Base-by-base conservation (phyloP, 1,284 basidiomycete genomes). In the Leucoagaricus sp. region DNA sequence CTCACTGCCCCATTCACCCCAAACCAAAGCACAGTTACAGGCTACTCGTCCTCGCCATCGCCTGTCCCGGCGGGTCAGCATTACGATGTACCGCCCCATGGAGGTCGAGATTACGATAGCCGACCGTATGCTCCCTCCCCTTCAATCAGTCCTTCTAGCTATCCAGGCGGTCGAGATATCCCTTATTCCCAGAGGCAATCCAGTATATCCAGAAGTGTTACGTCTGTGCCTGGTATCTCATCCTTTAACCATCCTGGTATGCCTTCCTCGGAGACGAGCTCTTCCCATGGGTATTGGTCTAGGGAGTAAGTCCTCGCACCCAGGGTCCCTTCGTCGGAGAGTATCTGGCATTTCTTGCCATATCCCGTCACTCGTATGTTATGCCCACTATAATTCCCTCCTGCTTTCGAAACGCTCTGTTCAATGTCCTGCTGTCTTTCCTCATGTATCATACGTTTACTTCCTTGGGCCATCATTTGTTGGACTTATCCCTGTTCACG, bases 111-210 rank as follows among this genome's bases (percentile, higher is more conserved):
- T 0, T 63, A 59, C 25, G 58, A 62, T 25, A 54, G 50, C 40
- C 57, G 59, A 6, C 49, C 55, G 5, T 57, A 60, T 49, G 58
- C 59, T 6, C 45, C 62, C n/a, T 58, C 64, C 2, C 58, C 61
- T 26, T 58, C 60, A 19, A 57, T 46, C 51, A 60, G 55, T 34
- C 49, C 60, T 47, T 17, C 55, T 23, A 57, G 49, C 15, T 57
- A 57, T 17, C 42, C 55, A 9, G 41, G 42, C n/a, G 36, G 42
- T n/a, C 48, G 42, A 15, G 42, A 57, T 21, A 50, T 57, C 15
- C 55, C 55, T 23, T 57, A 57, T 41, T 49, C 55, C 23, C 55
- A 25, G 33, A 48, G 48, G 41, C 49, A 50, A 38, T 25, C 55
- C 12, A 55, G 47, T n/a, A 51, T 57, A 46, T 51, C 55, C 34